Evolutionary conservation across 164 flowering plant species (phyloP), one percentile per base, ranked within the genome.

Genomic region (Sedum album): DNA sequence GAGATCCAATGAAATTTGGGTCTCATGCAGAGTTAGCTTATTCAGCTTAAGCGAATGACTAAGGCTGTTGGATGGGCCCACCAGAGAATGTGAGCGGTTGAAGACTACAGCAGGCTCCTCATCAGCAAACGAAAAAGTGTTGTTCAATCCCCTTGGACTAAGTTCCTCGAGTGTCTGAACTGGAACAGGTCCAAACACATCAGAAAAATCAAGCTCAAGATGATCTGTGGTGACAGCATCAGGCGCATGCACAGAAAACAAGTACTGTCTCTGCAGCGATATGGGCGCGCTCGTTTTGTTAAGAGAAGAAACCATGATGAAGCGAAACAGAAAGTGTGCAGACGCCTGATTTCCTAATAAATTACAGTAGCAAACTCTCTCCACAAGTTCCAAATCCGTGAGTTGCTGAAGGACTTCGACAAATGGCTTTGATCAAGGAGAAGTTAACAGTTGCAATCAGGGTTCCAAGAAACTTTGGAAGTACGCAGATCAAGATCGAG

Each of bases 161-260:
- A 71, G 68, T 66, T 86, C 89, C 28, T 48, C 18, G 10, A 85
- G 26, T 15, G 74, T 46, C 62, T 81, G 84, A 75, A 68, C 72
- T 21, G 90, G 82, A 18, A 77, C 26, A 66, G 98, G 89, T 68
- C 98, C 98, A 82, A 93, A 93, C 28, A 91, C 88, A 75, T 93
- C 97, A 62, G 87, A 77, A 75, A 93, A 93, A 73, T 93, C 97
- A 33, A 93, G 78, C 70, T 93, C 97, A 60, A 76, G 74, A 44
- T 80, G 55, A 66, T 89, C 94, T 0, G 81, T 39, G 20, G 75
- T 76, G 31, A 78, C 75, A 72, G 60, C 72, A 73, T 81, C 87
- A 23, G 83, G 77, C 41, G 79, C 71, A 15, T 65, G 74, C 65
- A 70, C 33, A 51, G 88, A 81, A 65, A 83, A 73, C 65, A 79